A percentile compares a stretch with the other conserved stretches of the same genome.
phyloP scores from a whole-genome alignment of 2,329 filamentous ascomycete genomes.

The Fusarium hainanense region DNA sequence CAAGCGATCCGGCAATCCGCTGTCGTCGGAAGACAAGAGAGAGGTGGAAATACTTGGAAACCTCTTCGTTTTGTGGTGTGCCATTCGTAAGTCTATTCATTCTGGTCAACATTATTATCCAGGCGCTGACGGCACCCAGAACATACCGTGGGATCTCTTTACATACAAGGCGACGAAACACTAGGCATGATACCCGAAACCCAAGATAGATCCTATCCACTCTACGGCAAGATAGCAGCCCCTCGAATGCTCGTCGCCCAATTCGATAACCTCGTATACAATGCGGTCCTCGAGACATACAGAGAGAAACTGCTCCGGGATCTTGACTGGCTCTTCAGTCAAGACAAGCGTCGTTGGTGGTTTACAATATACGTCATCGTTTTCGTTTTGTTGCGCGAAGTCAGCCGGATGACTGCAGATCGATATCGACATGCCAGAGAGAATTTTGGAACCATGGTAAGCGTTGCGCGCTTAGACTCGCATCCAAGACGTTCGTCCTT shows the following conservation, averaged over 20 bases:
- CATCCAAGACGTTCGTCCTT: neutral
- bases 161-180: constrained; percentile 54
- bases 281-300: constrained; percentile 51
- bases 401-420: constrained; percentile 55
- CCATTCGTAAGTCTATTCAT: constrained; percentile 54
- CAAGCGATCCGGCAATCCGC: neutral
- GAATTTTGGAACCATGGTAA: constrained; percentile 47
- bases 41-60: constrained; percentile 54
- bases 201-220: constrained; percentile 52
- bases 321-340: constrained; percentile 51
- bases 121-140: constrained; percentile 46
- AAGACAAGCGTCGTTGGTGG: constrained; percentile 48
- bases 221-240: constrained; percentile 52
- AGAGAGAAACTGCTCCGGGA: constrained; percentile 49
- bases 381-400: constrained; percentile 58
- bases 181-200: constrained; percentile 54
- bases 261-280: constrained; percentile 56
- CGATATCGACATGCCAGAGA: constrained; percentile 57
- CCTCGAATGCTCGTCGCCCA: constrained; percentile 60
- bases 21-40: constrained; percentile 22
- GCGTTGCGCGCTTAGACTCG: neutral
- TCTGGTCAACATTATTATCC: neutral
- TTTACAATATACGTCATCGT: constrained; percentile 53
- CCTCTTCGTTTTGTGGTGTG: constrained; percentile 60
- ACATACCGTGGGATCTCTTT: constrained; percentile 58